These are phyloP conservation scores for Inga leiocalycina DNA, from an alignment of 306 rosid species.

Conservation along the genomic window DNA sequence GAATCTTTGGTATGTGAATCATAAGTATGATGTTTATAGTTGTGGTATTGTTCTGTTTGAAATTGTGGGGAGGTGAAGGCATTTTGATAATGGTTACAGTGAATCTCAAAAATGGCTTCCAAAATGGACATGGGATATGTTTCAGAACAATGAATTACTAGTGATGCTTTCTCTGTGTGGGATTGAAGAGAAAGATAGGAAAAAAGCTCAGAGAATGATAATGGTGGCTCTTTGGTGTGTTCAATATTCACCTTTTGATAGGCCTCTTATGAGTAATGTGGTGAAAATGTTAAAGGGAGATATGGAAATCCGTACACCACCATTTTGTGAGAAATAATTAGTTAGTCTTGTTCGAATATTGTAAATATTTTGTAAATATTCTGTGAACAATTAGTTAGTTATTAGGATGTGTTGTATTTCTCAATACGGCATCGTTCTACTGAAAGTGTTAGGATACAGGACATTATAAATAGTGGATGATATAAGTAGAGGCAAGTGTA, in stretches of 20 bases:
- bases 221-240: constrained; percentile 60
- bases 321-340: neutral
- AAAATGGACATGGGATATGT: constrained; percentile 55
- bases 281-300: constrained; percentile 60
- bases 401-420: too few species aligned
- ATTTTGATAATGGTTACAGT: constrained; percentile 32
- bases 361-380: too few species aligned
- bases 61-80: constrained; percentile 52
- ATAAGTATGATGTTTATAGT: constrained; percentile 50
- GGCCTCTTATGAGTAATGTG: constrained; percentile 54
- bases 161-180: constrained; percentile 53
- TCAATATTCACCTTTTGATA: constrained; percentile 46
- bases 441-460: too few species aligned
- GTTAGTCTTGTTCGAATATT: too few species aligned
- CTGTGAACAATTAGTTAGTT: too few species aligned
- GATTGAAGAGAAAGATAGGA: constrained; percentile 43
- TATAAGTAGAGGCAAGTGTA: too few species aligned
- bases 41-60: constrained; percentile 52
- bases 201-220: constrained; percentile 40
- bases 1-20: constrained; percentile 43
- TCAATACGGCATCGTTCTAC: too few species aligned
- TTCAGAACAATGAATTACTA: constrained; percentile 39
- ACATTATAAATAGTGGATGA: too few species aligned
- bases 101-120: constrained; percentile 56
- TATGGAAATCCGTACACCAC: constrained; percentile 41